phyloP scores from a whole-genome alignment of 768 basidiomycete species.

The Suillus weaverae region DNA sequence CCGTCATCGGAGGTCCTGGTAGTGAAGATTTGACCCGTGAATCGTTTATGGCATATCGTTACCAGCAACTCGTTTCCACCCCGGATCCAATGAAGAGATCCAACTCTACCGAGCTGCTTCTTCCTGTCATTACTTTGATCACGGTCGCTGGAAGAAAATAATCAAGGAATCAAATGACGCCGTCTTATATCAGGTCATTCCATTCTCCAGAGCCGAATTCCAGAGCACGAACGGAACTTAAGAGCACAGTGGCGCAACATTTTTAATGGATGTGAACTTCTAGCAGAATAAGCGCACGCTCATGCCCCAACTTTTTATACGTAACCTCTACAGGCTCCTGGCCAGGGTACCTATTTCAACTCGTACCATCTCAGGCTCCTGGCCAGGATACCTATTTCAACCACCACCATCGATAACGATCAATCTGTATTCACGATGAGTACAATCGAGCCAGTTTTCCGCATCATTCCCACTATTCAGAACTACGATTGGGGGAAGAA shows the following conservation, averaged over 20 bases:
- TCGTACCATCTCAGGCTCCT: neutral
- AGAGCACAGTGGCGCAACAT: neutral
- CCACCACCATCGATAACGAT: conserved; percentile 11
- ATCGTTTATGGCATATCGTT: neutral
- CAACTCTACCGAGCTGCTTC: neutral
- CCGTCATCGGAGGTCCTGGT: neutral
- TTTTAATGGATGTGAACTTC: neutral
- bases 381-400: neutral
- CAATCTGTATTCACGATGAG: conserved; percentile 20
- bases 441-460: conserved; percentile 56
- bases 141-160: neutral
- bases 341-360: neutral
- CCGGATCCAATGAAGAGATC: neutral
- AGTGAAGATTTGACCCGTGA: neutral
- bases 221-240: neutral
- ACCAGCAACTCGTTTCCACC: neutral
- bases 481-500: conserved; percentile 95
- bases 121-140: neutral
- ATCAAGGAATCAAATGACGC: neutral
- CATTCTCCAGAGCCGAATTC: neutral
- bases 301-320: neutral
- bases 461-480: conserved; percentile 80
- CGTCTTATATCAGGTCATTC: neutral
- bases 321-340: neutral
- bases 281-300: neutral